Percentiles rank a stretch among this genome's conserved stretches.
Evolutionary conservation across 148 eudicot genomes (phyloP).

Genomic region (Chenopodium berlandieri): DNA sequence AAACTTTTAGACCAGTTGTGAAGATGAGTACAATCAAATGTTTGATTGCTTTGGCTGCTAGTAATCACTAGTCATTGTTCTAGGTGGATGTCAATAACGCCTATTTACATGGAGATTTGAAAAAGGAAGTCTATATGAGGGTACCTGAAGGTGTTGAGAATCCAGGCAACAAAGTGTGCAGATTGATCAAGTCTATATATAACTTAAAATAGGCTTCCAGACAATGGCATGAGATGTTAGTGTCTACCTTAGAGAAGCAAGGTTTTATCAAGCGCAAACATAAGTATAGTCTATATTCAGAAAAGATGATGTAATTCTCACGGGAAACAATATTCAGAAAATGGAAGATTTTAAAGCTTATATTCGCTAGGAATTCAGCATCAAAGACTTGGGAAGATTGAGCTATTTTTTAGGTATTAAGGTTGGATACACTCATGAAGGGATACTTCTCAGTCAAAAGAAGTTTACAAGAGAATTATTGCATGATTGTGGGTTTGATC

Average conservation of each 20-base stretch:
- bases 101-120: background rate
- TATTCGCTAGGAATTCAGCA: background rate
- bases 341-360: background rate
- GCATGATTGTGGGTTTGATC: background rate
- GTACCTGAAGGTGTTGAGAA: background rate
- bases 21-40: background rate
- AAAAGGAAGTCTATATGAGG: background rate
- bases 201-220: background rate
- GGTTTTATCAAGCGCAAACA: background rate
- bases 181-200: background rate
- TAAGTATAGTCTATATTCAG: background rate
- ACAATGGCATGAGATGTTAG: background rate
- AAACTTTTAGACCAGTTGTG: background rate
- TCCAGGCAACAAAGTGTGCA: background rate
- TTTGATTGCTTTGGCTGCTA: background rate
- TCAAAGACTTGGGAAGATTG: background rate
- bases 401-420: background rate
- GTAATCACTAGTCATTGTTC: background rate
- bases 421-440: background rate
- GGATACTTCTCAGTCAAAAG: background rate
- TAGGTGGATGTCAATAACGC: background rate
- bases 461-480: background rate
- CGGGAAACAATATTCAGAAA: background rate
- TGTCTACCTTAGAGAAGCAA: background rate
- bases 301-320: background rate